phyloP scores from a whole-genome alignment of 352 stramenopile species.

The Pythium oligandrum region DNA sequence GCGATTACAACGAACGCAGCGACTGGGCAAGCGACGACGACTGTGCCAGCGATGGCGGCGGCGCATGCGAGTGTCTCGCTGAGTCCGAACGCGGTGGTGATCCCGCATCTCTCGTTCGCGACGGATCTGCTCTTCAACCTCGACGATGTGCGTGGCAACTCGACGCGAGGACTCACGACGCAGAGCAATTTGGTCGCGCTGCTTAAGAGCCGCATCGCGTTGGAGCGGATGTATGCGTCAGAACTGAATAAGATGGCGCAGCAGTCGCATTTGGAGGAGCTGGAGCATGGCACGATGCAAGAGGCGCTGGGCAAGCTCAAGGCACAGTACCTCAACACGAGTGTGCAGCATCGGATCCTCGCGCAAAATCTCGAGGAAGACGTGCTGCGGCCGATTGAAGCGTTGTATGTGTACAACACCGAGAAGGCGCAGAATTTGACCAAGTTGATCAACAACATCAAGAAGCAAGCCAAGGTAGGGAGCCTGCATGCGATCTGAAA shows the following conservation, averaged over 20 bases:
- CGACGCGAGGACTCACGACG: slow-evolving; percentile 35
- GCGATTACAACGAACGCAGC: too few relatives aligned
- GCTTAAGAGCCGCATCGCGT: slow-evolving; percentile 61
- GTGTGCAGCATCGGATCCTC: slow-evolving; percentile 68
- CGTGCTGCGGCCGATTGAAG: slow-evolving; percentile 66
- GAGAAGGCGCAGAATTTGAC: slow-evolving; percentile 49
- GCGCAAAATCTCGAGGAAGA: slow-evolving; percentile 75
- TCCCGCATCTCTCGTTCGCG: slow-evolving; percentile 48
- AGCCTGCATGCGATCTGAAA: neutral
- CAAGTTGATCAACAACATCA: slow-evolving; percentile 54
- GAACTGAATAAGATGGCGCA: slow-evolving; percentile 64
- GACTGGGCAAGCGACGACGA: neutral
- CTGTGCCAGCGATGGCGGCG: neutral
- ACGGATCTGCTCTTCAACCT: slow-evolving; percentile 78
- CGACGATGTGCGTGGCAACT: slow-evolving; percentile 52
- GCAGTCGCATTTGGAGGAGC: slow-evolving; percentile 49
- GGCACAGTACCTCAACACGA: slow-evolving; percentile 79
- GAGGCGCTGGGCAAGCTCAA: slow-evolving; percentile 52
- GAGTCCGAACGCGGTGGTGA: too few relatives aligned
- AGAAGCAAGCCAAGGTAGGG: slow-evolving; percentile 71
- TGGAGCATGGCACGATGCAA: slow-evolving; percentile 48
- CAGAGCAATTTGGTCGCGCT: slow-evolving; percentile 57
- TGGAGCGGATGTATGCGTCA: slow-evolving; percentile 69
- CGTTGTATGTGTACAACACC: slow-evolving; percentile 44
- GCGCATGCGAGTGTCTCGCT: neutral